Conservation (phyloP, 2,329 filamentous ascomycete genomes). For the Monosporascus sp. region DNA sequence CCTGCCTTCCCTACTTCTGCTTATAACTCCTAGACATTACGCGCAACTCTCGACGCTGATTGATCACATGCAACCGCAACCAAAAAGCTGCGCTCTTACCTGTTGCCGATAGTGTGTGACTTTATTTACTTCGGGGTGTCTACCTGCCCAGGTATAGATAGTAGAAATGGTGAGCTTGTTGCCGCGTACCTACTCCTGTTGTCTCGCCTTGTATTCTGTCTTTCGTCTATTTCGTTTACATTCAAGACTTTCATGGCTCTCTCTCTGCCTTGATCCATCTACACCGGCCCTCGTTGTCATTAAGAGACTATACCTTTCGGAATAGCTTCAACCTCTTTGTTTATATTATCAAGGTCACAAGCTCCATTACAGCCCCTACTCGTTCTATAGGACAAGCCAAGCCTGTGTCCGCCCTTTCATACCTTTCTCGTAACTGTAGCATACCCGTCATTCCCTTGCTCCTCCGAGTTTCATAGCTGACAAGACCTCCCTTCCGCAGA, state of each 20-base stretch:
- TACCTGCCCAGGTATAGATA: not conserved
- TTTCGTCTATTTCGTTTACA: not conserved
- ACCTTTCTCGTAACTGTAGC: too few relatives aligned
- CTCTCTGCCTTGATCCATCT: not conserved
- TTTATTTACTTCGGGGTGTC: not conserved
- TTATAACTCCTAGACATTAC: not conserved
- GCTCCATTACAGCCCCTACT: too few relatives aligned
- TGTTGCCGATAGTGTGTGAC: not conserved
- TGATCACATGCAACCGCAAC: not conserved
- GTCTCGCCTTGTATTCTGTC: not conserved
- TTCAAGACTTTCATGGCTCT: not conserved
- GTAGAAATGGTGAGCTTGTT: not conserved
- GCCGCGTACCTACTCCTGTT: not conserved
- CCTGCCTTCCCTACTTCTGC: not conserved
- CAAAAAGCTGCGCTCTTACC: not conserved
- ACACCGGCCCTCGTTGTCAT: too few relatives aligned
- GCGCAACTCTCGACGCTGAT: not conserved
- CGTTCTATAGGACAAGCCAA: too few relatives aligned
- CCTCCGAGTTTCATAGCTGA: conserved; percentile 1
- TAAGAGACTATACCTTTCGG: too few relatives aligned
- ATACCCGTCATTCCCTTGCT: too few relatives aligned
- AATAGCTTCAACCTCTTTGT: too few relatives aligned
- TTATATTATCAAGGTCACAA: too few relatives aligned
- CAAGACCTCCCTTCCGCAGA: conserved; percentile 31
- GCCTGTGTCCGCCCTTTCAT: too few relatives aligned